Base-by-base conservation (phyloP, 352 stramenopile species). In the Phytophthora hibernalis region DNA sequence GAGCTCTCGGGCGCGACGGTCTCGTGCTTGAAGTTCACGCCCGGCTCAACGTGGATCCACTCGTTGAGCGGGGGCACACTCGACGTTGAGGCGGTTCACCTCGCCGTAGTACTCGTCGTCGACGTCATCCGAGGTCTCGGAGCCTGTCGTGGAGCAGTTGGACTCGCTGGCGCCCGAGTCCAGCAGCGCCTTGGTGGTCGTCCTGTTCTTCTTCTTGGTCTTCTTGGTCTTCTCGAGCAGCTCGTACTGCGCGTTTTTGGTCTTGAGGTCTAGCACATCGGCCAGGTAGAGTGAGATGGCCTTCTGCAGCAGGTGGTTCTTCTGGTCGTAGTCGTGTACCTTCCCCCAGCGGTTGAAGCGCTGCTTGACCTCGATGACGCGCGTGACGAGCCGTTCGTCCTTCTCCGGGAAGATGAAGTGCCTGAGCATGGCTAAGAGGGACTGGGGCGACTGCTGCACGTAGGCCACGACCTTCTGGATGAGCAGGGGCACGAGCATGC, bases 291-390 rank as follows among this genome's bases (percentile, higher is more conserved):
- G 38, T 11, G 74, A 61, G 56, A 90, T 80, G 52, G 81, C 81
- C 55, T 83, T 86, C 61, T 86, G 74, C 24, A 90, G 63, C 49
- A 90, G 56, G 22, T 81, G 54, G 43, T 82, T 82, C 51, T 85
- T 72, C 48, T 83, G 59, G 8, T 85, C 65, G 24, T 77, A 68
- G 56, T 80, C 72, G 38, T 68, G 71, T 52, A 82, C 55, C 42
- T 81, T 79, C 22, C 77, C 77, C 37, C 54, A 72, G 24, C 52
- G 33, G 38, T 70, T 78, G 65, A 76, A 82, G 28, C 74, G 65
- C 60, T 85, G 64, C 24, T 65, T 80, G 54, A 72, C 71, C 26
- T 79, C 75, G 51, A 85, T 72, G 48, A 56, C 60, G 12, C 77
- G 77, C 18, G 43, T 66, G 33, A 85, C 74, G 10, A 57, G 48